These are phyloP conservation scores for Mortierella sp. DNA, from an alignment of 371 early-diverging fungal species.

Conservation along the genomic window DNA sequence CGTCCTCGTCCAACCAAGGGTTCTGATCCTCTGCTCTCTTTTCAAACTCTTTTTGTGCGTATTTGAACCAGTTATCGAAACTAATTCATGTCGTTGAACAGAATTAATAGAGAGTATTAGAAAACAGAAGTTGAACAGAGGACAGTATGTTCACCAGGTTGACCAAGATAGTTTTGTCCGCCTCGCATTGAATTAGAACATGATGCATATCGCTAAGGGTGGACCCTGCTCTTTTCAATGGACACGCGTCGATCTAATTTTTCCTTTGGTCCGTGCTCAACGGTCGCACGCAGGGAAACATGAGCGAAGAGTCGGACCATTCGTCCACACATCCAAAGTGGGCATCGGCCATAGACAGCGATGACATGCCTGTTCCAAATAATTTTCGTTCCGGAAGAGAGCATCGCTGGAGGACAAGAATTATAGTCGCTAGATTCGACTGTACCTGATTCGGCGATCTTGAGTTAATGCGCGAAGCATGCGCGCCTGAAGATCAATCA, in stretches of 20 bases:
- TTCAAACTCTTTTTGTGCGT: conserved; percentile 64
- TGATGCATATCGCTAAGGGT: not conserved
- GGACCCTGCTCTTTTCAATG: conserved; percentile 2
- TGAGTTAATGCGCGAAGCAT: conserved; percentile 50
- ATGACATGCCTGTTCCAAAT: no score
- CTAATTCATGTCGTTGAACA: conserved; percentile 51
- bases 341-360: no score
- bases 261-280: conserved; percentile 53
- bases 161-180: no score
- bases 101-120: not conserved
- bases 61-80: conserved; percentile 67
- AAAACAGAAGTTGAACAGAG: no score
- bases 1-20: conserved; percentile 43
- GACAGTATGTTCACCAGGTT: no score
- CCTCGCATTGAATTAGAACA: no score
- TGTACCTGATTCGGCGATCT: conserved; percentile 49
- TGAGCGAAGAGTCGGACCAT: conserved; percentile 9
- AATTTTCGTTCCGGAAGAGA: no score
- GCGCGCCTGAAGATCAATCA: conserved; percentile 48
- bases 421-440: no score
- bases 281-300: conserved; percentile 34
- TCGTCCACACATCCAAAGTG: no score
- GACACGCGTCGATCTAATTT: conserved; percentile 18
- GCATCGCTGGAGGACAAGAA: no score
- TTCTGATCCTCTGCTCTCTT: conserved; percentile 55